These are phyloP conservation scores for Ophiostoma ips DNA, from an alignment of 2,329 filamentous ascomycete species.

Conservation along the genomic window DNA sequence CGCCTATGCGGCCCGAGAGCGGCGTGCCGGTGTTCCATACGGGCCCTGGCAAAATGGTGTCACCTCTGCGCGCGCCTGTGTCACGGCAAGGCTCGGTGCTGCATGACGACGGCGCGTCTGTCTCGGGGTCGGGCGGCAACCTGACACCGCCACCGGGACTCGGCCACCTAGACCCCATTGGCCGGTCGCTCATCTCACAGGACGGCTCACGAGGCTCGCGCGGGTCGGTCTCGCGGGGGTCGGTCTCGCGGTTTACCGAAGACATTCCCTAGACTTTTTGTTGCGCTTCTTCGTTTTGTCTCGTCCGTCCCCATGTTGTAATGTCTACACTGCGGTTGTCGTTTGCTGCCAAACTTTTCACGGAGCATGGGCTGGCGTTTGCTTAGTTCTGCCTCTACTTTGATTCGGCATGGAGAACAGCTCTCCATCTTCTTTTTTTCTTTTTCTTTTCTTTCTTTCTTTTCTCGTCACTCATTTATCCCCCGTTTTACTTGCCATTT, in stretches of 20 bases:
- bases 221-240: not conserved
- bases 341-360: not conserved
- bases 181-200: conserved; percentile 12
- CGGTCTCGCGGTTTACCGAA: conserved; percentile 14
- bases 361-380: conserved; percentile 11
- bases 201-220: conserved; percentile 13
- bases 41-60: conserved; percentile 40
- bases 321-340: not conserved
- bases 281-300: not conserved
- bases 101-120: conserved; percentile 13
- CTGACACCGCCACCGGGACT: conserved; percentile 4
- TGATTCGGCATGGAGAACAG: no score
- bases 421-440: not conserved
- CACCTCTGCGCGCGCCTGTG: conserved; percentile 26
- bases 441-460: not conserved
- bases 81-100: conserved; percentile 39
- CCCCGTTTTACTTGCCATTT: not conserved
- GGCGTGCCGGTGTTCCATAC: conserved; percentile 46
- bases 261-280: conserved; percentile 8
- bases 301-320: not conserved
- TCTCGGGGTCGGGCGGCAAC: not conserved
- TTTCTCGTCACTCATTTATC: not conserved
- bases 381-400: not conserved
- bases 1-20: conserved; percentile 46
- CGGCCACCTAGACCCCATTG: conserved; percentile 11